Conservation (phyloP, 2,329 filamentous ascomycete species). For the Fusarium sp. region DNA sequence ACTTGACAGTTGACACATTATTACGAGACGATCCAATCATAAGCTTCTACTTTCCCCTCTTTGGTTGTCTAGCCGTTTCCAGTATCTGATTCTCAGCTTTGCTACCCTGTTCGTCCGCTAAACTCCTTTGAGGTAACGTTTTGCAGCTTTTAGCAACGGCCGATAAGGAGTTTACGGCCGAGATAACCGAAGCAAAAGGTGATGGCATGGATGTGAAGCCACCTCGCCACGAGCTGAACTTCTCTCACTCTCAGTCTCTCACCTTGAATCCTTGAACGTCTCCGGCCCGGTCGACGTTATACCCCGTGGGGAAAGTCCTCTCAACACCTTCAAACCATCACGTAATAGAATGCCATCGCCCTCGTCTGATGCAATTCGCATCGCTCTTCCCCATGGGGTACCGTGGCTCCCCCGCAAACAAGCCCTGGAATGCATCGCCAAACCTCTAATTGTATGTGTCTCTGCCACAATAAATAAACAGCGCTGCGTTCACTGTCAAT, state of each 20-base stretch:
- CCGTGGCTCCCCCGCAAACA: constrained; percentile 32
- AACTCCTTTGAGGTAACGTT: constrained; percentile 37
- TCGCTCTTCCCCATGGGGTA: constrained; percentile 40
- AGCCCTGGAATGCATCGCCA: constrained; percentile 4
- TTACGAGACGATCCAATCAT: constrained; percentile 17
- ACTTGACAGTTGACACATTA: constrained; percentile 7
- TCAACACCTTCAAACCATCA: constrained; percentile 19
- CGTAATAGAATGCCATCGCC: constrained; percentile 37
- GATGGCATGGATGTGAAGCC: not conserved
- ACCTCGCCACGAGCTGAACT: constrained; percentile 1
- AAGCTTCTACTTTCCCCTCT: not conserved
- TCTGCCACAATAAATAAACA: no score
- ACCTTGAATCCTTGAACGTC: no score
- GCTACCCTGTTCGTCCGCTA: constrained; percentile 21
- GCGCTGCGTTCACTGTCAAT: not conserved
- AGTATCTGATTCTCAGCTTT: constrained; percentile 44
- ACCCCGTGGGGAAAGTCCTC: constrained; percentile 32
- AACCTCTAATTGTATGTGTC: not conserved
- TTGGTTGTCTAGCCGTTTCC: constrained; percentile 14
- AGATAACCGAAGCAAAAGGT: constrained; percentile 35
- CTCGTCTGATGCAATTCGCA: constrained; percentile 10
- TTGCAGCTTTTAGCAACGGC: constrained; percentile 29
- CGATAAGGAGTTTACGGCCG: constrained; percentile 39
- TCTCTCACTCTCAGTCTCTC: not conserved
- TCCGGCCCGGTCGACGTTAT: constrained; percentile 26